Conservation (phyloP, 345 rosid genomes). For the Rhodamnia argentea region DNA sequence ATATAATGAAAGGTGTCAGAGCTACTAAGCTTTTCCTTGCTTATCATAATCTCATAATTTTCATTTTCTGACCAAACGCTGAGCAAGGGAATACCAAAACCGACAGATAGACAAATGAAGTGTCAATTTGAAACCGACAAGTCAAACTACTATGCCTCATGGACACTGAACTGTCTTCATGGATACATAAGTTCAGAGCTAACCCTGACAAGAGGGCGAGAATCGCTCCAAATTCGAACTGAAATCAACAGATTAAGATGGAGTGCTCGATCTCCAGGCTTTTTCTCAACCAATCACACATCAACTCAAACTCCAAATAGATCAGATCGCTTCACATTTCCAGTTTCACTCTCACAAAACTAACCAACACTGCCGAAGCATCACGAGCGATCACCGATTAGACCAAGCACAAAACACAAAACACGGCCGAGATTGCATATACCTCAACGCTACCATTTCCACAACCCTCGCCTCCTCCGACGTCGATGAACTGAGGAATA, state of each 20-base stretch:
- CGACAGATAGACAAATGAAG: not conserved
- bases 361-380: not conserved
- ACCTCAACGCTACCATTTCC: not conserved
- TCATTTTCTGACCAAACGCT: not conserved
- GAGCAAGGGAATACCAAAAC: not conserved
- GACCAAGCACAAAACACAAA: not conserved
- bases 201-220: not conserved
- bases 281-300: not conserved
- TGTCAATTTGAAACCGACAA: not conserved
- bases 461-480: slow-evolving; percentile 7
- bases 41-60: not conserved
- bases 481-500: slow-evolving; percentile 35
- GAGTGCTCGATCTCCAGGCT: not conserved
- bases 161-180: not conserved
- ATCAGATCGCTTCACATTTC: not conserved
- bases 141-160: not conserved
- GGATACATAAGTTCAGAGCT: not conserved
- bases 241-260: not conserved
- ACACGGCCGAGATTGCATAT: not conserved
- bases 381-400: not conserved
- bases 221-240: not conserved
- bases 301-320: not conserved
- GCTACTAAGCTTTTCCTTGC: not conserved
- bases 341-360: not conserved
- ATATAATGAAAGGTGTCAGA: not conserved